phyloP scores from a whole-genome alignment of 306 rosid species.

The Pueraria montana region DNA sequence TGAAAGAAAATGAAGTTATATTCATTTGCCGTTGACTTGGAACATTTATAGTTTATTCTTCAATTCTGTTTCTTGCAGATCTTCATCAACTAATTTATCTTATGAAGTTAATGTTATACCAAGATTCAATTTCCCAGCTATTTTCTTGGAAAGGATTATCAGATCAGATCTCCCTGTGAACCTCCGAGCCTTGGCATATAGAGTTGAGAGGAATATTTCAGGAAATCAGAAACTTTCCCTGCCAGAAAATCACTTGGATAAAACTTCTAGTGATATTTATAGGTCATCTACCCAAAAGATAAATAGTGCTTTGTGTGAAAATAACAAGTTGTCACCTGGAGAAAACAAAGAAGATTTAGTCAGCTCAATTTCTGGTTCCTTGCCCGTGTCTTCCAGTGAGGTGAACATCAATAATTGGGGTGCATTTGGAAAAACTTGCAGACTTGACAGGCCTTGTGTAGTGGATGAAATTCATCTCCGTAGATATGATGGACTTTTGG shows the following conservation, averaged over 20 bases:
- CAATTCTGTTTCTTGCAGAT: conserved; percentile 59
- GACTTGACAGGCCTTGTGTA: conserved; percentile 82
- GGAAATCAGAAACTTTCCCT: conserved; percentile 55
- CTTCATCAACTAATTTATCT: conserved; percentile 75
- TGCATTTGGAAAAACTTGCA: conserved; percentile 79
- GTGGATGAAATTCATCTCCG: conserved; percentile 99
- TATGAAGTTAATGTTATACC: conserved; percentile 96
- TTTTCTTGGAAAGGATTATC: conserved; percentile 90
- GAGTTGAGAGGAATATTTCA: conserved; percentile 71
- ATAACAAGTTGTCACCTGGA: conserved; percentile 52
- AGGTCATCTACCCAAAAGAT: conserved; percentile 50
- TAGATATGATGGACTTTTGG: conserved; percentile 97
- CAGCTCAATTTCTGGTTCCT: conserved; percentile 57
- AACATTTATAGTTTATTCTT: conserved; percentile 1
- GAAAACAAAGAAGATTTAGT: conserved; percentile 62
- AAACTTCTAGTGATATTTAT: conserved; percentile 45
- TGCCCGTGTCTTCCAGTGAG: conserved; percentile 61
- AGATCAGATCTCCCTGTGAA: conserved; percentile 96
- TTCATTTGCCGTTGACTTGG: no score
- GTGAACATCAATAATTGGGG: conserved; percentile 73
- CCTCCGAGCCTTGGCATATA: conserved; percentile 85
- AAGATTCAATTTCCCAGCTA: conserved; percentile 93
- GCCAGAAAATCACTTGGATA: conserved; percentile 46
- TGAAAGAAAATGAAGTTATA: no score
- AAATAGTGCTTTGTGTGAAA: conserved; percentile 58